Percentiles rank a stretch among this genome's conserved stretches.
These are phyloP conservation scores for Petasospora rhodanensis DNA, from an alignment of 1,139 yeast genomes.

Conservation along the genomic window DNA sequence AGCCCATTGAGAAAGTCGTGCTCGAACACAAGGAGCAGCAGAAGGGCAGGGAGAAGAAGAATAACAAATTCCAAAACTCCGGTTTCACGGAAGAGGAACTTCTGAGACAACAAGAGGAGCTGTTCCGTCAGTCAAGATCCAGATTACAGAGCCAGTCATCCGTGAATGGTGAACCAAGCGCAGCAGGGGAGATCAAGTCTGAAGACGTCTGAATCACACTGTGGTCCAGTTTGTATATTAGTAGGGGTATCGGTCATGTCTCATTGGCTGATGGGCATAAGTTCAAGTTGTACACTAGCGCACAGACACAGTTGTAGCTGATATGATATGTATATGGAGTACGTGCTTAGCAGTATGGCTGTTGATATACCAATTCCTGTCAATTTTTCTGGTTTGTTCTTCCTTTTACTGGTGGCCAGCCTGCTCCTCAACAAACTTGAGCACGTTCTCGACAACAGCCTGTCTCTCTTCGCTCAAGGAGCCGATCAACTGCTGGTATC, in stretches of 20 bases:
- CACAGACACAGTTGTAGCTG: no score
- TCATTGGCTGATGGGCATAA: neutral
- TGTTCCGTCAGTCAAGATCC: conserved; percentile 85
- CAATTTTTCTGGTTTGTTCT: no score
- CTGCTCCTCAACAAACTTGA: conserved; percentile 24
- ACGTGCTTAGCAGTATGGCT: no score
- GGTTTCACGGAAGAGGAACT: conserved; percentile 92
- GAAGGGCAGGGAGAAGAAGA: conserved; percentile 86
- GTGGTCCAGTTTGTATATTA: neutral
- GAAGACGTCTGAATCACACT: no score
- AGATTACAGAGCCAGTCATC: conserved; percentile 51
- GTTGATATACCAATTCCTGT: no score
- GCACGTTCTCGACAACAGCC: conserved; percentile 27
- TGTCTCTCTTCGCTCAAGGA: conserved; percentile 28
- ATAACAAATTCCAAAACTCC: conserved; percentile 87
- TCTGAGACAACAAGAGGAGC: conserved; percentile 85
- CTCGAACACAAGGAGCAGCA: conserved; percentile 84
- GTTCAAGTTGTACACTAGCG: no score
- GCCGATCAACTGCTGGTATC: conserved; percentile 29
- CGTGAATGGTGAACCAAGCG: no score
- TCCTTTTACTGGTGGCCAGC: no score
- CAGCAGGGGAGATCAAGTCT: conserved; percentile 9
- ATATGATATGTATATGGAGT: no score
- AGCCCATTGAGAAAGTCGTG: conserved; percentile 74
- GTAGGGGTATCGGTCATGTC: neutral